These are phyloP conservation scores for Wickerhamomyces rabaulensis DNA, from an alignment of 805 yeast species.

Conservation along the genomic window DNA sequence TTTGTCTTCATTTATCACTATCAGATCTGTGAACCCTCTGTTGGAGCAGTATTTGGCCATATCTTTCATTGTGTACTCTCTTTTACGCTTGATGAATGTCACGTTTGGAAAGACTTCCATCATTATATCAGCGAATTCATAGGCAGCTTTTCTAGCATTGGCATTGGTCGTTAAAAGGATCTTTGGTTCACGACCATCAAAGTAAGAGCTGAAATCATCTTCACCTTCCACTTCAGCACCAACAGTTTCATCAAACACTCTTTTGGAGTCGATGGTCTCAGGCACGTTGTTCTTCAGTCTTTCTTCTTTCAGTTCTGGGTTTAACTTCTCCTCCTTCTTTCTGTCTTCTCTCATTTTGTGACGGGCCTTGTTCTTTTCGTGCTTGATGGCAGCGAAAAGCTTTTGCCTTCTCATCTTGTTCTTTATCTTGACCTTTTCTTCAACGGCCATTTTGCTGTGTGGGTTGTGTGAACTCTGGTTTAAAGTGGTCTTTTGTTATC, in stretches of 20 bases:
- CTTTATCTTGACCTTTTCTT: slow-evolving; percentile 44
- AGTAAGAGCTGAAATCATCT: slow-evolving; percentile 24
- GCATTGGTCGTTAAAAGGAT: slow-evolving; percentile 86
- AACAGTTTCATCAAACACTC: slow-evolving; percentile 24
- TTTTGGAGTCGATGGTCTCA: slow-evolving; percentile 23
- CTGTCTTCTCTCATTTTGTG: slow-evolving; percentile 75
- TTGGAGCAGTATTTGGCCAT: slow-evolving; percentile 80
- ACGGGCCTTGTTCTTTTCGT: slow-evolving; percentile 68
- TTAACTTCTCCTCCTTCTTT: slow-evolving; percentile 79
- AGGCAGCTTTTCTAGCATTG: slow-evolving; percentile 79
- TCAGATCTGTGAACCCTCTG: slow-evolving; percentile 80
- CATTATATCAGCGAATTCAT: slow-evolving; percentile 82
- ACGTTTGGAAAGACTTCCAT: slow-evolving; percentile 82
- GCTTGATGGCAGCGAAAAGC: slow-evolving; percentile 66
- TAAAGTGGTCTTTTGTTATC: background rate
- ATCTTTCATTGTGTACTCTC: slow-evolving; percentile 77
- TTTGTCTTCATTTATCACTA: slow-evolving; percentile 91
- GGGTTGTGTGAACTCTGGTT: background rate
- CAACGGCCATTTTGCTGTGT: slow-evolving; percentile 13
- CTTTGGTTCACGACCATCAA: slow-evolving; percentile 52
- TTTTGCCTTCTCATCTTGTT: slow-evolving; percentile 81
- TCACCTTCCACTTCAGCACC: slow-evolving; percentile 25
- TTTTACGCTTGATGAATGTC: slow-evolving; percentile 81
- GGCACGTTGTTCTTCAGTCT: slow-evolving; percentile 44
- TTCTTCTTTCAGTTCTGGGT: slow-evolving; percentile 78